Evolutionary conservation across 768 basidiomycete species (phyloP).

Genomic region (Calocybe indica): DNA sequence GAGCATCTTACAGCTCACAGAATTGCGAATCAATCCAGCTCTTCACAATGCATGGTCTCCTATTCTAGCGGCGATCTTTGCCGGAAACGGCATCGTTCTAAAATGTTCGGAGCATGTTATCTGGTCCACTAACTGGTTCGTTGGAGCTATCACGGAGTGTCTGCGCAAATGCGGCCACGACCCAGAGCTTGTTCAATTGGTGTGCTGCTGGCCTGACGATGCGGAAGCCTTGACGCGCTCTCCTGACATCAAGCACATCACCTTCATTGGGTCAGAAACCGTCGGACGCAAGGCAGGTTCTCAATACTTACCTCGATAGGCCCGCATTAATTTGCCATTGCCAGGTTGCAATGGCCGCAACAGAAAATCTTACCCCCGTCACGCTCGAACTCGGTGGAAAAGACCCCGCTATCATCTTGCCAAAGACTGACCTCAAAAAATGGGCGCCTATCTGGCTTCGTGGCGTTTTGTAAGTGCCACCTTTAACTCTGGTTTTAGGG

Average conservation of each 20-base stretch:
- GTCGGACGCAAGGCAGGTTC: conserved; percentile 64
- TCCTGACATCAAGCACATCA: conserved; percentile 85
- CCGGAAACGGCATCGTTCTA: conserved; percentile 85
- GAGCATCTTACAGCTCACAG: neutral
- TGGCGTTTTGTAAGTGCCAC: conserved; percentile 73
- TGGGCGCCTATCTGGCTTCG: conserved; percentile 85
- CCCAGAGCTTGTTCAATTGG: conserved; percentile 84
- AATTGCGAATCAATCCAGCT: conserved; percentile 35
- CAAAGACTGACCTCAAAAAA: conserved; percentile 74
- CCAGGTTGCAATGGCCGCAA: conserved; percentile 79
- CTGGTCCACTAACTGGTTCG: conserved; percentile 85
- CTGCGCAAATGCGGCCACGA: conserved; percentile 80
- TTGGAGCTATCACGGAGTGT: conserved; percentile 71
- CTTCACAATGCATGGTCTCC: conserved; percentile 94
- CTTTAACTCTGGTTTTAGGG: neutral
- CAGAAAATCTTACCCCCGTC: conserved; percentile 83
- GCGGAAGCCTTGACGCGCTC: conserved; percentile 79
- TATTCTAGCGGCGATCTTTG: conserved; percentile 83
- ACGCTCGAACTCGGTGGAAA: conserved; percentile 94
- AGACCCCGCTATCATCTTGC: conserved; percentile 88
- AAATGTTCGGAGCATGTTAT: conserved; percentile 92
- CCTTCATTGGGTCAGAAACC: conserved; percentile 82
- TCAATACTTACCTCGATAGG: neutral
- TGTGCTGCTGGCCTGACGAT: conserved; percentile 85
- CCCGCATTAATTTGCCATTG: neutral